Conservation (phyloP, 129 eudicot species). For the Dittrichia graveolens region DNA sequence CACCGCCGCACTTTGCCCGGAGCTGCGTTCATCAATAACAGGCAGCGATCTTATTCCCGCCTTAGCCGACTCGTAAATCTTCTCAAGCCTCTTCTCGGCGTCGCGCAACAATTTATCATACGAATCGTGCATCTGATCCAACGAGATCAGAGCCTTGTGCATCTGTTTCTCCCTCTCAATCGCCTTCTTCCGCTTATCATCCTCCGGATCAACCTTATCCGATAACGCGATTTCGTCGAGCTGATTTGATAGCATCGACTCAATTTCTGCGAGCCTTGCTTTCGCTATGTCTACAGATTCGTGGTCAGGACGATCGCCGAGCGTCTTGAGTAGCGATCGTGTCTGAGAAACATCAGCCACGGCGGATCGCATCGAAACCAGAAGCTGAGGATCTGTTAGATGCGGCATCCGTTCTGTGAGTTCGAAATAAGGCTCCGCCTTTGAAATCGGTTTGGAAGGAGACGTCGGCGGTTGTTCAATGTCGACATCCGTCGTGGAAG, state of each 20-base stretch:
- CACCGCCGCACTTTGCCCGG: constrained; percentile 2
- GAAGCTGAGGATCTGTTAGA: constrained; percentile 56
- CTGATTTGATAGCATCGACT: constrained; percentile 33
- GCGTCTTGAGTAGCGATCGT: constrained; percentile 57
- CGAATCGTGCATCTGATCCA: constrained; percentile 80
- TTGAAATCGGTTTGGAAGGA: constrained; percentile 2
- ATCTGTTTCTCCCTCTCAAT: constrained; percentile 53
- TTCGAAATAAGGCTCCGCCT: constrained; percentile 57
- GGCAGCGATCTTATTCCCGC: neutral
- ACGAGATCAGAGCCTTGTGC: constrained; percentile 57
- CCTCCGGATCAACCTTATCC: constrained; percentile 30
- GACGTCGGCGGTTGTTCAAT: constrained; percentile 55
- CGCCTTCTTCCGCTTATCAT: constrained; percentile 43
- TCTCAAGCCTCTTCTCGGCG: constrained; percentile 79
- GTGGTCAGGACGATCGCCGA: constrained; percentile 82
- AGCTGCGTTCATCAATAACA: constrained; percentile 30
- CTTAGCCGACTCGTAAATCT: constrained; percentile 67
- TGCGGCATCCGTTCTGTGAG: constrained; percentile 79
- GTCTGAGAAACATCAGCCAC: constrained; percentile 74
- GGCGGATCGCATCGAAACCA: constrained; percentile 69
- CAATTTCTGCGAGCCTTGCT: constrained; percentile 59
- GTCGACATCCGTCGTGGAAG: constrained; percentile 48
- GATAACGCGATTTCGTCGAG: constrained; percentile 60
- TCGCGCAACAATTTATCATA: constrained; percentile 73
- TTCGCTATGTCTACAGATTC: constrained; percentile 75